These are phyloP conservation scores for Aspergillus versicolor DNA, from an alignment of 2,329 filamentous ascomycete genomes.

Conservation along the genomic window DNA sequence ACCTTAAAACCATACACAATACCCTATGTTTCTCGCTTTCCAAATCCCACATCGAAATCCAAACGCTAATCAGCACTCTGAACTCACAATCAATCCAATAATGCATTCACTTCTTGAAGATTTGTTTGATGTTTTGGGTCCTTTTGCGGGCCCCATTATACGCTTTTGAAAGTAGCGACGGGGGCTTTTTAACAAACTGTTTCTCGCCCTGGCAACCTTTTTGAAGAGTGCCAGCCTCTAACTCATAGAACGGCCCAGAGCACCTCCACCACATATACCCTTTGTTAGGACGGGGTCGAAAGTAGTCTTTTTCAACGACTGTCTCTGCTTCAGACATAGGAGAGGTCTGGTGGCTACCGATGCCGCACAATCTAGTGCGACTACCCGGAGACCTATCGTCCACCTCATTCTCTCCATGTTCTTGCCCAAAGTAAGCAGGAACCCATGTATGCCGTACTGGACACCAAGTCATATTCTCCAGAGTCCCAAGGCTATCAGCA, in stretches of 20 bases:
- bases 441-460: not conserved
- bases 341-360: not conserved
- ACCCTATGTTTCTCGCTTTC: too few species aligned
- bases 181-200: constrained; percentile 8
- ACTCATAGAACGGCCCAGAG: constrained; percentile 1
- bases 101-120: constrained; percentile 17
- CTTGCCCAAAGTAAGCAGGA: not conserved
- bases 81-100: not conserved
- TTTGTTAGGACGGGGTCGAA: not conserved
- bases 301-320: not conserved
- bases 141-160: constrained; percentile 17
- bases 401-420: not conserved
- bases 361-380: not conserved
- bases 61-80: not conserved
- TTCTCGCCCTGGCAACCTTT: not conserved
- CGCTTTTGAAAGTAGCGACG: constrained; percentile 18
- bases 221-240: not conserved
- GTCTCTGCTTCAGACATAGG: not conserved
- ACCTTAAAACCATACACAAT: too few species aligned
- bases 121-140: constrained; percentile 18
- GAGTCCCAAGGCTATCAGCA: not conserved
- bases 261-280: constrained; percentile 2
- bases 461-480: not conserved
- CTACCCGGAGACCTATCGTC: not conserved
- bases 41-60: not conserved